phyloP scores from a whole-genome alignment of 2,329 filamentous ascomycete genomes.

The Didymella sp. region DNA sequence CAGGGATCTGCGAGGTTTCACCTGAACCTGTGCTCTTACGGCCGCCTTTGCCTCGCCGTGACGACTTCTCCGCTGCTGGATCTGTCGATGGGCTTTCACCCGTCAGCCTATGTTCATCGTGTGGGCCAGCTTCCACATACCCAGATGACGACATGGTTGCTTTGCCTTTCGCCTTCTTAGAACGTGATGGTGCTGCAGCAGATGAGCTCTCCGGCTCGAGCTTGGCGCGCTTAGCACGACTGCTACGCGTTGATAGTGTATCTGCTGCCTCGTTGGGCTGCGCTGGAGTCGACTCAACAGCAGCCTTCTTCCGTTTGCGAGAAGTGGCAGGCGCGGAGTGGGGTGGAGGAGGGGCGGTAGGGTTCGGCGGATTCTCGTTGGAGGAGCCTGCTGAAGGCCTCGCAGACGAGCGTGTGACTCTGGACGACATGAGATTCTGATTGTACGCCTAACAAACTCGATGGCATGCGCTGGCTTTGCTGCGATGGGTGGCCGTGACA shows the following conservation, averaged over 20 bases:
- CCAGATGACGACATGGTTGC: slow-evolving; percentile 75
- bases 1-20: slow-evolving; percentile 38
- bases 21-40: slow-evolving; percentile 71
- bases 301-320: slow-evolving; percentile 78
- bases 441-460: slow-evolving; percentile 34
- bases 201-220: slow-evolving; percentile 63
- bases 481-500: slow-evolving; percentile 35
- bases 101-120: slow-evolving; percentile 29
- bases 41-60: slow-evolving; percentile 76
- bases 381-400: slow-evolving; percentile 78
- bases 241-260: slow-evolving; percentile 45
- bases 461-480: slow-evolving; percentile 42
- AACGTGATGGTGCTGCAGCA: slow-evolving; percentile 47
- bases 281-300: slow-evolving; percentile 52
- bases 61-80: slow-evolving; percentile 69
- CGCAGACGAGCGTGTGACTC: slow-evolving; percentile 94
- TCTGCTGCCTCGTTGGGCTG: slow-evolving; percentile 55
- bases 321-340: slow-evolving; percentile 58
- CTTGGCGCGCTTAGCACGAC: slow-evolving; percentile 64
- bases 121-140: slow-evolving; percentile 56
- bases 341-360: slow-evolving; percentile 49
- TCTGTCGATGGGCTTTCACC: slow-evolving; percentile 65
- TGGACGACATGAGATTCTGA: slow-evolving; percentile 86
- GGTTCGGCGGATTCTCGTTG: slow-evolving; percentile 49
- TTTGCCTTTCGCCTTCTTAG: slow-evolving; percentile 66